Evolutionary conservation across 2,329 filamentous ascomycete genomes (phyloP).

Genomic region (Diaporthe ilicicola): DNA sequence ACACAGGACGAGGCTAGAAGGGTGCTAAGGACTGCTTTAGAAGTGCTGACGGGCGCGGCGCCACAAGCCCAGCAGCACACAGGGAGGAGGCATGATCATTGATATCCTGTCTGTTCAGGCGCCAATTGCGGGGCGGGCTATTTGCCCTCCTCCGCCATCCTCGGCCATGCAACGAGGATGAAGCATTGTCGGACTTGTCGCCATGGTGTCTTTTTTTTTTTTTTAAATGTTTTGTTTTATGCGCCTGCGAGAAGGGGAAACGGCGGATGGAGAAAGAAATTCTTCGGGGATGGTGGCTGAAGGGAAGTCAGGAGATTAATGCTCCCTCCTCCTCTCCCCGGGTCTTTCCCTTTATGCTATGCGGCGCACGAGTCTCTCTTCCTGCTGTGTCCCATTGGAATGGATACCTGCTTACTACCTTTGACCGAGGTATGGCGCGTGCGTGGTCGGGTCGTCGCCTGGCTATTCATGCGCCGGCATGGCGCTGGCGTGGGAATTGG

Average conservation of each 20-base stretch:
- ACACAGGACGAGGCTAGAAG: not conserved
- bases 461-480: conserved; percentile 23
- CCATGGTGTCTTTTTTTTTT: not conserved
- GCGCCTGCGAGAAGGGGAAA: not conserved
- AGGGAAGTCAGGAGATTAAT: not conserved
- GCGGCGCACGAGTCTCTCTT: conserved; percentile 3
- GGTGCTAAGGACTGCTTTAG: not conserved
- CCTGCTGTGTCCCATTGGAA: not conserved
- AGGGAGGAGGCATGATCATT: not conserved
- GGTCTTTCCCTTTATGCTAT: not conserved
- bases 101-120: not conserved
- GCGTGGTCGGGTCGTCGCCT: not conserved
- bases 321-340: too few species aligned
- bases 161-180: too few species aligned
- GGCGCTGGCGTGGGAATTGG: not conserved
- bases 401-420: not conserved
- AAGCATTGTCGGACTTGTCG: conserved; percentile 3
- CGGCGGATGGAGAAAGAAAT: not conserved
- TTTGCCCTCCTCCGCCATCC: not conserved
- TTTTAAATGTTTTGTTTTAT: too few species aligned
- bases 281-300: too few species aligned
- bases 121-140: conserved; percentile 3
- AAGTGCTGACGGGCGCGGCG: not conserved
- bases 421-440: conserved; percentile 17
- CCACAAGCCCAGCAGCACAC: too few species aligned